phyloP scores from a whole-genome alignment of 129 eudicot genomes.

The Silybum marianum region DNA sequence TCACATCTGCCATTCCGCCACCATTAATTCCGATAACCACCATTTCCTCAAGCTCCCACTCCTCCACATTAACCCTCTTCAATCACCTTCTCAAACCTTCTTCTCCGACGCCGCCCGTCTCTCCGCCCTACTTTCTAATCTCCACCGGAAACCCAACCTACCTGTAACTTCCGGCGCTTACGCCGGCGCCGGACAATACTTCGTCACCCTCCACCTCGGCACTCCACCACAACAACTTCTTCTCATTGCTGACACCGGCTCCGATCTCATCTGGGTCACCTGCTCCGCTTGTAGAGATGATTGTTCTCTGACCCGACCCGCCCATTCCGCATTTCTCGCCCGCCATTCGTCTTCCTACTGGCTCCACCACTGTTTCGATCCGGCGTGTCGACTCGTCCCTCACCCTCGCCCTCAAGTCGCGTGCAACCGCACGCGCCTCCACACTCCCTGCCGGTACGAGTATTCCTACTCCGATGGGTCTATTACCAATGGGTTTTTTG shows the following conservation, averaged over 20 bases:
- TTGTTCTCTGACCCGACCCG: constrained; percentile 41
- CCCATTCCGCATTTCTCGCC: constrained; percentile 53
- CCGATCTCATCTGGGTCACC: constrained; percentile 75
- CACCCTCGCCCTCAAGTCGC: constrained; percentile 40
- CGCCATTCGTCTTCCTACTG: constrained; percentile 60
- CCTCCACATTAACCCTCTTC: constrained; percentile 46
- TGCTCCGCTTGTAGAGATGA: constrained; percentile 65
- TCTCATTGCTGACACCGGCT: constrained; percentile 76
- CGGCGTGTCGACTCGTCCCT: constrained; percentile 58
- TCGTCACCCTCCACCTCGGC: constrained; percentile 66
- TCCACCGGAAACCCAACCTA: constrained; percentile 47
- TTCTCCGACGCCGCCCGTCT: constrained; percentile 59
- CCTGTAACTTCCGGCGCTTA: constrained; percentile 73
- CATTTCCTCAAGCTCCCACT: constrained; percentile 55
- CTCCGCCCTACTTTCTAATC: constrained; percentile 41
- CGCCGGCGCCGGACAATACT: constrained; percentile 77
- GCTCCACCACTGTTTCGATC: constrained; percentile 60
- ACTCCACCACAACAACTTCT: constrained; percentile 65
- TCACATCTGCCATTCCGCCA: constrained; percentile 37
- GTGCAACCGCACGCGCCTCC: constrained; percentile 62
- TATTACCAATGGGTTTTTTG: constrained; percentile 52
- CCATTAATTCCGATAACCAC: constrained; percentile 22
- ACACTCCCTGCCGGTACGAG: constrained; percentile 66
- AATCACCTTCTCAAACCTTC: constrained; percentile 48
- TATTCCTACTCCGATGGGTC: constrained; percentile 79